Evolutionary conservation across 106 monocot species (phyloP).

Genomic region (Dendrobium catenatum): DNA sequence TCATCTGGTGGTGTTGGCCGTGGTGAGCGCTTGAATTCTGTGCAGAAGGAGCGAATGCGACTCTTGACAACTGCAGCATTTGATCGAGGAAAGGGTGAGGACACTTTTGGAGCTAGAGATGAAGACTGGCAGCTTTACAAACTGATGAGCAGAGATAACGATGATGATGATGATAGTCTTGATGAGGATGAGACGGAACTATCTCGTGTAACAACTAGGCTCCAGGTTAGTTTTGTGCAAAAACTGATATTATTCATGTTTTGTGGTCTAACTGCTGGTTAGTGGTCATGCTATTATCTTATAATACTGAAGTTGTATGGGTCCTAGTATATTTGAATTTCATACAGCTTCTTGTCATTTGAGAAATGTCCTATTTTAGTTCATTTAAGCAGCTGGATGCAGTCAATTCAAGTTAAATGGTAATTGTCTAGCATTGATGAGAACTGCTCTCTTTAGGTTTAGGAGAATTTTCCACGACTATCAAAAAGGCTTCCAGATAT

Average conservation of each 20-base stretch:
- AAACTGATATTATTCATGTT: neutral
- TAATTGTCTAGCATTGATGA: too few relatives aligned
- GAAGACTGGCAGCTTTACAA: conserved; percentile 98
- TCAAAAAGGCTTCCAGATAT: too few relatives aligned
- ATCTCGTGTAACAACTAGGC: conserved; percentile 52
- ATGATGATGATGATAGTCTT: conserved; percentile 62
- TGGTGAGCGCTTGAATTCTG: conserved; percentile 83
- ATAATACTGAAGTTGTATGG: neutral
- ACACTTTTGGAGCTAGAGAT: conserved; percentile 91
- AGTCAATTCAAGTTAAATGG: neutral
- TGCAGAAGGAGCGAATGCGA: conserved; percentile 95
- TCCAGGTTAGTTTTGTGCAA: conserved; percentile 42
- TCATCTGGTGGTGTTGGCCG: conserved; percentile 62
- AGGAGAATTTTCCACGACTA: too few relatives aligned
- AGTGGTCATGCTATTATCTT: neutral
- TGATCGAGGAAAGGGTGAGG: conserved; percentile 96
- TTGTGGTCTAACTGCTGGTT: neutral
- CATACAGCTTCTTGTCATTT: neutral
- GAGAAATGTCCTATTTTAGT: neutral
- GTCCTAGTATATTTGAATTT: neutral
- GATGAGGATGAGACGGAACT: conserved; percentile 84
- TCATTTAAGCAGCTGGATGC: neutral
- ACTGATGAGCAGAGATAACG: conserved; percentile 88
- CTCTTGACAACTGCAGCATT: conserved; percentile 88
- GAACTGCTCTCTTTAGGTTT: too few relatives aligned